phyloP scores from a whole-genome alignment of 1,139 yeast genomes.

The Blastobotrys capitulatus region DNA sequence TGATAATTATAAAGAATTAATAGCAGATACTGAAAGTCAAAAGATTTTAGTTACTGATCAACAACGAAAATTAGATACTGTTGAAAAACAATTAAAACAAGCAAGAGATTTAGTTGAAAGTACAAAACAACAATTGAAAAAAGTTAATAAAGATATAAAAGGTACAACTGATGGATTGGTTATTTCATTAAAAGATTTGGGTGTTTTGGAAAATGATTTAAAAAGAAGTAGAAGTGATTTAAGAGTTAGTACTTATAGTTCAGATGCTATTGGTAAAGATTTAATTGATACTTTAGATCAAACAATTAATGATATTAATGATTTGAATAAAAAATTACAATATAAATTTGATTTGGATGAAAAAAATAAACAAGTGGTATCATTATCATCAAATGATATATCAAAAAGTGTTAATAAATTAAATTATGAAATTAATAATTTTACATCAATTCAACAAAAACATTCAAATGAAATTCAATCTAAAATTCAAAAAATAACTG shows the following conservation, averaged over 20 bases:
- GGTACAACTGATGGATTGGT: slow-evolving; percentile 16
- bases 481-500: neutral
- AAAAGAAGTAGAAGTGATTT: slow-evolving; percentile 21
- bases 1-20: slow-evolving; percentile 44
- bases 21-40: slow-evolving; percentile 45
- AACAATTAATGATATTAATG: slow-evolving; percentile 25
- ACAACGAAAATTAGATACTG: slow-evolving; percentile 39
- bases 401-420: slow-evolving; percentile 7
- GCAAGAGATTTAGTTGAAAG: slow-evolving; percentile 31
- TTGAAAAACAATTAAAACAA: slow-evolving; percentile 41
- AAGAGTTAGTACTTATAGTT: slow-evolving; percentile 12
- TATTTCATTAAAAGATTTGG: slow-evolving; percentile 18
- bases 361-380: slow-evolving; percentile 17
- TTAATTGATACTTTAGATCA: slow-evolving; percentile 27
- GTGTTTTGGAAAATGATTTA: slow-evolving; percentile 20
- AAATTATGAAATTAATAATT: neutral
- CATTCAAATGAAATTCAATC: neutral
- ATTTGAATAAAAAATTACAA: slow-evolving; percentile 24
- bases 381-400: slow-evolving; percentile 14
- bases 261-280: slow-evolving; percentile 20
- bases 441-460: slow-evolving; percentile 3
- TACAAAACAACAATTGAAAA: slow-evolving; percentile 23
- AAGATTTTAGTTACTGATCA: slow-evolving; percentile 43
- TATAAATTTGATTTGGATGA: slow-evolving; percentile 18
- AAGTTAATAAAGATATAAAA: slow-evolving; percentile 27